phyloP scores from a whole-genome alignment of 2,329 filamentous ascomycete species.

The Penicillium polonicum region DNA sequence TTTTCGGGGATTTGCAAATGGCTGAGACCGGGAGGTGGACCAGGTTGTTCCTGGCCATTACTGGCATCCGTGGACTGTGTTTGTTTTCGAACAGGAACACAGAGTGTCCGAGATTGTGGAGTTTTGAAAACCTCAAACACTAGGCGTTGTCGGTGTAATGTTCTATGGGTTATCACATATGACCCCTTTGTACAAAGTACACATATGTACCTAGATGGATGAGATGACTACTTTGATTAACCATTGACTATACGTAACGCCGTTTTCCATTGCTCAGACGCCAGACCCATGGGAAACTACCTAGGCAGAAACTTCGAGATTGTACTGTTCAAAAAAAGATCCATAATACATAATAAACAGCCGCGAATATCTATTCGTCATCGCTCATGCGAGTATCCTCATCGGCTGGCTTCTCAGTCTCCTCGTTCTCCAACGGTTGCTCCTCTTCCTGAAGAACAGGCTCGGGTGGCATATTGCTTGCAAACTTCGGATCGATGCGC shows the following conservation, averaged over 20 bases:
- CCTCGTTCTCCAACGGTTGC: constrained; percentile 12
- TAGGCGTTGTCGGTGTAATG: too few relatives aligned
- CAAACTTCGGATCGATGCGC: constrained; percentile 48
- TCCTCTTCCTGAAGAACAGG: constrained; percentile 18
- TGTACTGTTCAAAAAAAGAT: constrained; percentile 4
- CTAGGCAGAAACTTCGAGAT: constrained; percentile 3
- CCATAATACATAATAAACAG: constrained; percentile 10
- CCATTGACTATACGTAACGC: constrained; percentile 1
- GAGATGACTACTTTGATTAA: neutral
- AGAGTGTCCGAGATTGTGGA: too few relatives aligned
- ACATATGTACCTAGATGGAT: too few relatives aligned
- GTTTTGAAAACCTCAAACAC: too few relatives aligned
- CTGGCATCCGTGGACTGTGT: too few relatives aligned
- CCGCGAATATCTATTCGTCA: constrained; percentile 9
- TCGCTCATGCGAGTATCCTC: constrained; percentile 29
- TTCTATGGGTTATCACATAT: too few relatives aligned
- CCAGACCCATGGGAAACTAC: constrained; percentile 10
- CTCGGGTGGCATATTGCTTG: constrained; percentile 35
- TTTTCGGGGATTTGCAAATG: too few relatives aligned
- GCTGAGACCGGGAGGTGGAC: too few relatives aligned
- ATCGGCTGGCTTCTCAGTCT: constrained; percentile 13
- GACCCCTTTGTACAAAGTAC: too few relatives aligned
- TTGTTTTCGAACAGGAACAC: too few relatives aligned
- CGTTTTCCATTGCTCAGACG: constrained; percentile 13
- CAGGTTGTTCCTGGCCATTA: too few relatives aligned